Evolutionary conservation across 345 rosid species (phyloP).

Genomic region (Citrus trifoliata): DNA sequence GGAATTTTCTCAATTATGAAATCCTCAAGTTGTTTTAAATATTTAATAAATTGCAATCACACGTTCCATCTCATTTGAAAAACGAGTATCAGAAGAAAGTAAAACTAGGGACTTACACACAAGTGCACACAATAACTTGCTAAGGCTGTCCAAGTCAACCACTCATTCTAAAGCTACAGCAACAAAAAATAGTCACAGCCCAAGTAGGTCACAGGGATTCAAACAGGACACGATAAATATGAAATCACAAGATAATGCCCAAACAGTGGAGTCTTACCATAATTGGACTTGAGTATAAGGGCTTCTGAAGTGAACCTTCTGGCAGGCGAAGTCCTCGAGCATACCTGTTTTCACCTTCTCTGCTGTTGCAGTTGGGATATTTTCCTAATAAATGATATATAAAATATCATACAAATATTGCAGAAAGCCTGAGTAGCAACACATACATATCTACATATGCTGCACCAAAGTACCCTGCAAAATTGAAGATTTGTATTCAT

Average conservation of each 20-base stretch:
- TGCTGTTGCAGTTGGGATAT: constrained; percentile 65
- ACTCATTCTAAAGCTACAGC: too few relatives aligned
- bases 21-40: not conserved
- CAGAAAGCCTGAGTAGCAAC: not conserved
- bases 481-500: too few relatives aligned
- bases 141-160: not conserved
- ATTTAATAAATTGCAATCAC: not conserved
- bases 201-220: not conserved
- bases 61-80: not conserved
- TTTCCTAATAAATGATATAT: constrained; percentile 47
- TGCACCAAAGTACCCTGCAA: not conserved
- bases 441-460: not conserved
- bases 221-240: not conserved
- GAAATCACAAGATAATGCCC: not conserved
- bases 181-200: not conserved
- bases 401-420: not conserved
- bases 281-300: too few relatives aligned
- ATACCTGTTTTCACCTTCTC: constrained; percentile 49
- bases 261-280: too few relatives aligned
- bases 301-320: too few relatives aligned
- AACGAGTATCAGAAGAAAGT: not conserved
- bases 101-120: not conserved
- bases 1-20: not conserved
- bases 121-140: not conserved
- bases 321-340: too few relatives aligned